phyloP scores from a whole-genome alignment of 1,139 yeast genomes.

The Nakaseomyces bracarensis region DNA sequence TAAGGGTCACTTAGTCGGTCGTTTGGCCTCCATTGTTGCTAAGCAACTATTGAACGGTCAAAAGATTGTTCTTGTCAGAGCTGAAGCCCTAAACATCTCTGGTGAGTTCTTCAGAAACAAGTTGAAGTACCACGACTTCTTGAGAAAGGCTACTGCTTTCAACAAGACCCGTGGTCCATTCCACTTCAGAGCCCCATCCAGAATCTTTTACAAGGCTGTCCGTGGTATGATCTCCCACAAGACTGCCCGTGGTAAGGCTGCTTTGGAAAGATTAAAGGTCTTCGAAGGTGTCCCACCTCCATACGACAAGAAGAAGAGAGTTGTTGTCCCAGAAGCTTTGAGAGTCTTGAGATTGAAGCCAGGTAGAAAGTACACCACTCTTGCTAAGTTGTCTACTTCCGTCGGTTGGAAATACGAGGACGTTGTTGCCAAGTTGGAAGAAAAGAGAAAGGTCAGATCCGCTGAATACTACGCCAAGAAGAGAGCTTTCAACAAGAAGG shows the following conservation, averaged over 20 bases:
- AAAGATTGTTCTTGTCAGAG: constrained; percentile 94
- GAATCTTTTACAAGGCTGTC: constrained; percentile 98
- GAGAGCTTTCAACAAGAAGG: constrained; percentile 92
- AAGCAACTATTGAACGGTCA: constrained; percentile 98
- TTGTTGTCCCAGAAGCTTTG: constrained; percentile 99
- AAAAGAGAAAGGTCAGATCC: constrained; percentile 98
- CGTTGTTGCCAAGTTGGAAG: constrained; percentile 95
- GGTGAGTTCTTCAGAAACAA: constrained; percentile 99
- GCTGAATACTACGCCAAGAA: constrained; percentile 99
- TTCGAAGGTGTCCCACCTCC: constrained; percentile 99
- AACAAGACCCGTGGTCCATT: constrained; percentile 99
- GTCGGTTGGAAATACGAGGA: constrained; percentile 99
- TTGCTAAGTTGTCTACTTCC: constrained; percentile 90
- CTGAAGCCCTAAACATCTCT: constrained; percentile 97
- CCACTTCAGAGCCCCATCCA: constrained; percentile 99
- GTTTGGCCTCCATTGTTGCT: constrained; percentile 98
- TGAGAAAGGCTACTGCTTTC: constrained; percentile 98
- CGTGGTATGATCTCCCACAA: constrained; percentile 99
- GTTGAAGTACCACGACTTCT: constrained; percentile 99
- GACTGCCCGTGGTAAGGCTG: constrained; percentile 99
- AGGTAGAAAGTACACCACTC: constrained; percentile 99
- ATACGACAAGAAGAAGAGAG: constrained; percentile 99
- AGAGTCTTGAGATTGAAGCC: constrained; percentile 99
- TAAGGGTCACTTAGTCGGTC: constrained; percentile 99
- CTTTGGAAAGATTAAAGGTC: constrained; percentile 98